Base-by-base conservation (phyloP, 2,329 filamentous ascomycete genomes). In the Xylaria sp. region DNA sequence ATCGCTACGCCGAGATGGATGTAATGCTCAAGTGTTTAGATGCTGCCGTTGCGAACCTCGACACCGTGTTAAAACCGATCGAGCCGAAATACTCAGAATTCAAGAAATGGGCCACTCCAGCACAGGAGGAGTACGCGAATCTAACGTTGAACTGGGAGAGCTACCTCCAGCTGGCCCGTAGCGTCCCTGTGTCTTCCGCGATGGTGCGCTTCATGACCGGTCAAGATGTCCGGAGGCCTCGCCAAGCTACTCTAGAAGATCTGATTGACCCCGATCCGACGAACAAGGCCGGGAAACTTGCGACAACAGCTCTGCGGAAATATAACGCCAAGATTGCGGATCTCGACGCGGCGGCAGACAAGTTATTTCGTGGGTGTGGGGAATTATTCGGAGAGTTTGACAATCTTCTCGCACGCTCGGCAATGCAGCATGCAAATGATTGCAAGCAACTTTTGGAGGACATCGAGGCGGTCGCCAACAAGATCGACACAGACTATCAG, bases 401-500 rank as follows among this genome's bases (percentile, higher is more conserved):
- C 52, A 87, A 87, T 63, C 84, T 87, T 15, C 83, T 83, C 73
- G 84, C 78, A 66, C 87, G 85, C 58, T 91, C 86, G 25, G 81
- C 86, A 6, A 78, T 89, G 56, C 82, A 85, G 20, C 89, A 89
- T 68, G 84, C 83, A 51, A 86, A 89, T 58, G 92, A 94, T 72
- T 86, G 91, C 5, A 81, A 84, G 25, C 89, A 91, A 70, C 83
- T 97, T 7, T 84, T 96, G 59, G 88, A 94, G 70, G 96, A 98
- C 78, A 94, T 98, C 52, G 91, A 95, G 77, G 91, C 93, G 0
- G 86, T 98, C 65, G 90, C 91, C 61, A 94, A 90, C 75, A 98
- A 98, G 81, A 92, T 99, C 59, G 90, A 91, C 57, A 92, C 91
- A 6, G 96, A 98, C 80, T 93, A 94, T 77, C 91, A 94, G 73